phyloP scores from a whole-genome alignment of 2,329 filamentous ascomycete species.

The Ophiostoma pallidulum region DNA sequence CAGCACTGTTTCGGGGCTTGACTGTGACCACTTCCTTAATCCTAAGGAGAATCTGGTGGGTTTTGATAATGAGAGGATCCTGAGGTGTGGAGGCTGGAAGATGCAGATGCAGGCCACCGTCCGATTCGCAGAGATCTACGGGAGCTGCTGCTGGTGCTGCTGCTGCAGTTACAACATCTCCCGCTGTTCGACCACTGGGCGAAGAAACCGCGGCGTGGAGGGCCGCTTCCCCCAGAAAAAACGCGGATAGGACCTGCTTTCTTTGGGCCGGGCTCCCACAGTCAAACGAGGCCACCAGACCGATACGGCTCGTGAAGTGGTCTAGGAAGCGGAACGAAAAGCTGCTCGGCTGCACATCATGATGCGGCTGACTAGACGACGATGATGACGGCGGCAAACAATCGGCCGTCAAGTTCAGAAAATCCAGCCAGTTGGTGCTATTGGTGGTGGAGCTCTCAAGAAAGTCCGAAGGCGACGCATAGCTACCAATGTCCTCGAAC shows the following conservation, averaged over 20 bases:
- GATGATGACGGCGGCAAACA: too few species aligned
- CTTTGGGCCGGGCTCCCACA: neutral
- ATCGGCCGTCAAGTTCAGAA: neutral
- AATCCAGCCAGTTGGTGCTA: conserved; percentile 6
- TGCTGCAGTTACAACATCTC: too few species aligned
- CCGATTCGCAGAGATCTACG: too few species aligned
- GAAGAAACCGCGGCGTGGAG: neutral
- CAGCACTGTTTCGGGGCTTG: conserved; percentile 7
- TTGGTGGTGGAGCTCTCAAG: neutral
- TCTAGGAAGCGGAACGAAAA: conserved; percentile 6
- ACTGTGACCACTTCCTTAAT: conserved; percentile 3
- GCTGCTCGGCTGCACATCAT: neutral
- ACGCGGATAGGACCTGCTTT: neutral
- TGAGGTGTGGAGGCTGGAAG: neutral
- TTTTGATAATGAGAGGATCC: conserved; percentile 5
- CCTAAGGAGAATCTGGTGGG: conserved; percentile 3
- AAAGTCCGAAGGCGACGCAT: too few species aligned
- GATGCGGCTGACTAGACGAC: too few species aligned
- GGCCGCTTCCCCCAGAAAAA: too few species aligned
- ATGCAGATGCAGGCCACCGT: too few species aligned
- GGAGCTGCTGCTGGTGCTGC: too few species aligned
- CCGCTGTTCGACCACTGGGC: too few species aligned
- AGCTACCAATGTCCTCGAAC: too few species aligned
- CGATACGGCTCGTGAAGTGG: conserved; percentile 1
- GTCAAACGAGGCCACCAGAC: conserved; percentile 4